Evolutionary conservation across 306 rosid genomes (phyloP), one percentile per base, ranked within the genome.

Genomic region (Dicorynia guianensis): DNA sequence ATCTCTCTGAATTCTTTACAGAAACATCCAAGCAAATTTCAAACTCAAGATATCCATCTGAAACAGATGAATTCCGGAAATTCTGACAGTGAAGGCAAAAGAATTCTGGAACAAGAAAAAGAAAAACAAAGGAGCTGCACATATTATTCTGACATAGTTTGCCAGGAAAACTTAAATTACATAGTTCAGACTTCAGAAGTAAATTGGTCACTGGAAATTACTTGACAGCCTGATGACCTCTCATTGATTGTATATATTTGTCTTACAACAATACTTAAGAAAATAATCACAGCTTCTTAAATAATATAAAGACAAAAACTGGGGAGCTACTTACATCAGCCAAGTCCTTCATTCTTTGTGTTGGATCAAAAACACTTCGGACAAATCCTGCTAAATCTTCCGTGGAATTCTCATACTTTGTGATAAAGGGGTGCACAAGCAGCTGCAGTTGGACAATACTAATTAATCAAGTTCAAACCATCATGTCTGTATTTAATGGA

Each of bases 321-420:
- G 52, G 56, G 56, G 5, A 71, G 78, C 66, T 61, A 85, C 97
- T 92, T 85, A 90, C 98, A 69, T 95, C 98, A 65, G 96, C 98
- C 91, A 95, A 87, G 74, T 92, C 99, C 91, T 90, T 90, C 96
- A 95, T 82, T 85, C 87, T 87, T 82, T 90, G 97, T 8, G 90
- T 87, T 78, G 97, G 97, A 84, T 95, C 92, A 75, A 95, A 95
- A 75, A 95, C 97, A 18, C 88, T 85, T 72, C 88, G 86, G 18
- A 95, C 97, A 87, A 85, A 95, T 70, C 87, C 88, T 7, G 81
- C 96, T 54, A 95, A 86, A 86, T 92, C 97, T 52, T 85, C 85
- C 84, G 81, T 63, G 17, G 78, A 79, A 47, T 81, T 78, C 60
- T 86, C 89, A 40, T 85, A 79, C 83, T 89, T 92, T 20, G 79